Evolutionary conservation across 2,329 filamentous ascomycete species (phyloP).

Genomic region (Colletotrichum cuscutae): DNA sequence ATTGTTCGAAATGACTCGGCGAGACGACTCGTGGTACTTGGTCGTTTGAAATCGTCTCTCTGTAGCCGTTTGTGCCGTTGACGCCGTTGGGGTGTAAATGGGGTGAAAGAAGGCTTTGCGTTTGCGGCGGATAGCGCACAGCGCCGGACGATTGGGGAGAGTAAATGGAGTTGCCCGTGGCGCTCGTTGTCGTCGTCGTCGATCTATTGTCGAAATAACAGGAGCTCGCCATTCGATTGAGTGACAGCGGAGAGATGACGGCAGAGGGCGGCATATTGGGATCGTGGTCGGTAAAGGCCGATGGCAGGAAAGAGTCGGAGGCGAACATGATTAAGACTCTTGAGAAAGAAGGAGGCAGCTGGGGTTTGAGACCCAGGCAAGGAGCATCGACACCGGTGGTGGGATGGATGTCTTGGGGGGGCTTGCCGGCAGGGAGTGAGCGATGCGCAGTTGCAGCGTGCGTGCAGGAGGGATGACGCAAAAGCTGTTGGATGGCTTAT

Average conservation of each 20-base stretch:
- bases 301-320: slow-evolving; percentile 55
- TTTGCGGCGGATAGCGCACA: slow-evolving; percentile 36
- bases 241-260: slow-evolving; percentile 52
- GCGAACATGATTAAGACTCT: slow-evolving; percentile 52
- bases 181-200: slow-evolving; percentile 34
- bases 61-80: slow-evolving; percentile 8
- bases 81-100: slow-evolving; percentile 26
- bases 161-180: slow-evolving; percentile 37
- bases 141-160: slow-evolving; percentile 38
- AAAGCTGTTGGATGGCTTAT: slow-evolving; percentile 26
- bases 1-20: slow-evolving; percentile 16
- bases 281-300: slow-evolving; percentile 48
- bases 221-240: slow-evolving; percentile 41
- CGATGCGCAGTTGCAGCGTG: slow-evolving; percentile 11
- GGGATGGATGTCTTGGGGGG: slow-evolving; percentile 19
- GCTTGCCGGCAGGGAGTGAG: slow-evolving; percentile 10
- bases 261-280: slow-evolving; percentile 44
- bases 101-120: slow-evolving; percentile 40
- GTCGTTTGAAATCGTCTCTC: slow-evolving; percentile 7
- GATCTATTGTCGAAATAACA: slow-evolving; percentile 49
- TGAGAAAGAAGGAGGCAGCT: slow-evolving; percentile 7
- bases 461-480: slow-evolving; percentile 27
- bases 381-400: slow-evolving; percentile 23
- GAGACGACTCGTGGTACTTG: slow-evolving; percentile 34
- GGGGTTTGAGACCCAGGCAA: not conserved